A percentile compares a stretch with the other conserved stretches of the same genome.
These are phyloP conservation scores for Amanita pallidorosea DNA, from an alignment of 768 basidiomycete genomes.

Conservation along the genomic window DNA sequence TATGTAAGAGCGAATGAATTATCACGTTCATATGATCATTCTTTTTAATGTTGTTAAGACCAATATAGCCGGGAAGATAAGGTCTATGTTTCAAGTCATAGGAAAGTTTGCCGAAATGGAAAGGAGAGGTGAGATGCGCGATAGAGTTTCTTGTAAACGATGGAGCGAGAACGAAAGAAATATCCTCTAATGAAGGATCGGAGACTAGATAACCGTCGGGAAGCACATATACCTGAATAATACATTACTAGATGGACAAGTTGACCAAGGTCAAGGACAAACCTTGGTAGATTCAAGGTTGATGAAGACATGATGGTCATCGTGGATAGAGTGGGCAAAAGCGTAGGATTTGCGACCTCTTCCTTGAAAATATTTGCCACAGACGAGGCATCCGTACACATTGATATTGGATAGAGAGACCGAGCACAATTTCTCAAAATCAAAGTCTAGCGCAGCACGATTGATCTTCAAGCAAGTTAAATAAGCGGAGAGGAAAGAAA, in stretches of 20 bases:
- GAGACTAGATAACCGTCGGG: conserved; percentile 96
- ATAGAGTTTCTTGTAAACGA: conserved; percentile 62
- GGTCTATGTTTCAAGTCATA: conserved; percentile 77
- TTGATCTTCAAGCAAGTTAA: conserved; percentile 54
- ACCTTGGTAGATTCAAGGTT: conserved; percentile 93
- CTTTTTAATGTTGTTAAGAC: conserved; percentile 93
- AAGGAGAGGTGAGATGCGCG: conserved; percentile 42
- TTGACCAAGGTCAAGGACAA: neutral
- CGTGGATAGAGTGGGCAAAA: conserved; percentile 93
- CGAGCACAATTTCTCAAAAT: conserved; percentile 98
- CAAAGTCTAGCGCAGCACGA: conserved; percentile 86
- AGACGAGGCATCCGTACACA: conserved; percentile 94
- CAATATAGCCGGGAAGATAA: conserved; percentile 90
- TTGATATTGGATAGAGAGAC: conserved; percentile 96
- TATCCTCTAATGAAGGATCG: conserved; percentile 95
- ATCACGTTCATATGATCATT: conserved; percentile 98
- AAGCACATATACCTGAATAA: conserved; percentile 80
- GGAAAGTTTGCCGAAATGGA: conserved; percentile 58
- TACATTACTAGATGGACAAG: conserved; percentile 5
- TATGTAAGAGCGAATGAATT: conserved; percentile 87
- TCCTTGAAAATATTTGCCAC: conserved; percentile 98
- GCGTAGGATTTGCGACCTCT: conserved; percentile 90
- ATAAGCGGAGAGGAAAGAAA: conserved; percentile 6
- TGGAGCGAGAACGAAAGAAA: conserved; percentile 82
- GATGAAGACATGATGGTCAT: conserved; percentile 98